Conservation (phyloP, 305 asterid species). For the Withania somnifera region DNA sequence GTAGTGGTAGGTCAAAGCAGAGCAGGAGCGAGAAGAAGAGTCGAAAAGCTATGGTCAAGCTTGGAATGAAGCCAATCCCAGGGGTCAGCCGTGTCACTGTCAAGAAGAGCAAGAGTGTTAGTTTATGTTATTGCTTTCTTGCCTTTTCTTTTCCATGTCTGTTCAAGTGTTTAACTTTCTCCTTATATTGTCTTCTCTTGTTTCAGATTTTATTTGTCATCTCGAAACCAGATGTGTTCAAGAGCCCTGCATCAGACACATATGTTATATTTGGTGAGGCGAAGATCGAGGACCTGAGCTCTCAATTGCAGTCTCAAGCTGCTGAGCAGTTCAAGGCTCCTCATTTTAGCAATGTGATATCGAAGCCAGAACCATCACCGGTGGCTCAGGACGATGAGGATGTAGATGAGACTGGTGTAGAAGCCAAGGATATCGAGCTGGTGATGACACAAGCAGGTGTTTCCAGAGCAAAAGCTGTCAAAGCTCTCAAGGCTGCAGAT, state of each 20-base stretch:
- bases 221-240: slow-evolving; percentile 33
- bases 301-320: slow-evolving; percentile 35
- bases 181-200: not conserved
- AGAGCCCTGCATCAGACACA: slow-evolving; percentile 38
- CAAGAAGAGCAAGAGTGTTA: slow-evolving; percentile 46
- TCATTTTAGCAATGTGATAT: slow-evolving; percentile 16
- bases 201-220: slow-evolving; percentile 31
- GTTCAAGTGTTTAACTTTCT: not conserved
- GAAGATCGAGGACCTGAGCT: slow-evolving; percentile 36
- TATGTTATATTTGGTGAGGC: slow-evolving; percentile 36
- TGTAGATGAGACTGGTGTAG: slow-evolving; percentile 28
- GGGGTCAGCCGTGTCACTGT: slow-evolving; percentile 55
- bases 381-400: slow-evolving; percentile 27
- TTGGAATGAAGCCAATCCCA: slow-evolving; percentile 53
- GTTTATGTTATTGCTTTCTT: slow-evolving; percentile 6
- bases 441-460: slow-evolving; percentile 38
- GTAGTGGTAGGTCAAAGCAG: slow-evolving; percentile 40
- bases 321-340: slow-evolving; percentile 40
- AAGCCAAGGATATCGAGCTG: slow-evolving; percentile 35
- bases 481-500: slow-evolving; percentile 27
- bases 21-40: slow-evolving; percentile 67
- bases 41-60: slow-evolving; percentile 62
- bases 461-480: slow-evolving; percentile 25
- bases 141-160: not conserved
- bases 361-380: slow-evolving; percentile 20